Evolutionary conservation across 176 grass and related monocot genomes (phyloP), one percentile per base, ranked within the genome.

Genomic region (Themeda triandra): DNA sequence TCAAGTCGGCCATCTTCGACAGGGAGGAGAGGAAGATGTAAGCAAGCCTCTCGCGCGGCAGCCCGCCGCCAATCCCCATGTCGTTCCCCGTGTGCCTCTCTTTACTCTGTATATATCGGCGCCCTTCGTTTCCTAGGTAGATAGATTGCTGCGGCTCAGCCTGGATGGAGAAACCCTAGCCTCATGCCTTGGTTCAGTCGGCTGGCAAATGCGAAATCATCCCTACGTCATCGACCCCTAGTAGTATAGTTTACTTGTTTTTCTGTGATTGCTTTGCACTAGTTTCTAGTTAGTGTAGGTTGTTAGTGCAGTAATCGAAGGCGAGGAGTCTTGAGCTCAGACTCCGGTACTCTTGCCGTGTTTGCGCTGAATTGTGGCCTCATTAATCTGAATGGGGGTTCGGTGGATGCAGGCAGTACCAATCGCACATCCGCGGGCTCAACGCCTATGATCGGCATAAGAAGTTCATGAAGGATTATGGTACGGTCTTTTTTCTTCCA

Each of bases 381-480:
- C 13, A 66, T n/a, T 60, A 63, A 73, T 51, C 14, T 36, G 72
- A 54, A 84, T 63, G 4, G 58, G 56, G 28, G 15, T 65, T 83
- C 31, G 9, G 56, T 91, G 28, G 71, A 70, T 92, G 87, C 89
- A 94, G 94, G 87, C 94, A 97, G 46, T 97, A 97, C 84, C 94
- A 97, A 73, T 94, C 89, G 24, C 92, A 92, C 37, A 86, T 97
- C 83, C 90, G 87, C 23, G 92, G 94, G 40, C 94, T 97, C 41
- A 97, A 94, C 8, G 92, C 94, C 4, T 94, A 94, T 54, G 87
- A 94, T 72, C 92, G 92, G 23, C 92, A 94, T 40, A 92, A 87
- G 79, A 97, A 94, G 75, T 97, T 94, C 85, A 97, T 97, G 87
- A 93, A 82, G 21, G 92, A 97, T 75, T 97, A 97, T 63, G 89